Evolutionary conservation across 2,329 filamentous ascomycete species (phyloP).

Genomic region (Zopfia rhizophila): DNA sequence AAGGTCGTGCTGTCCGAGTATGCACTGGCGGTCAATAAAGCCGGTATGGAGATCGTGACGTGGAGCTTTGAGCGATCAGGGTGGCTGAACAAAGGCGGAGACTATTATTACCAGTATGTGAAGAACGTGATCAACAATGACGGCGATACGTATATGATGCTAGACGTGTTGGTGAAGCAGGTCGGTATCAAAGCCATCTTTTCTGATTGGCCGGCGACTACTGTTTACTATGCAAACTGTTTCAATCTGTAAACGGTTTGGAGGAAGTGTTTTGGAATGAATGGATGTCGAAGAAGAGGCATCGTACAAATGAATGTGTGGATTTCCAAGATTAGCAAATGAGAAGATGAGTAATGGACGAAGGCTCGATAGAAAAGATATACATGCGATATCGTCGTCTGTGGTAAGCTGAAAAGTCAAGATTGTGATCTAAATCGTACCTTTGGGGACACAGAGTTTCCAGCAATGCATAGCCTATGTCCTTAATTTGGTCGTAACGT

Average conservation of each 20-base stretch:
- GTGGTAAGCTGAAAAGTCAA: too few species aligned
- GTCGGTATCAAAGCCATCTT: constrained; percentile 72
- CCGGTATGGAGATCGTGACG: constrained; percentile 72
- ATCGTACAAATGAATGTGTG: too few species aligned
- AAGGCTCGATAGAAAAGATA: too few species aligned
- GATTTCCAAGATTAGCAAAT: too few species aligned
- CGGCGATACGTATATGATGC: constrained; percentile 71
- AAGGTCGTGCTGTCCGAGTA: constrained; percentile 72
- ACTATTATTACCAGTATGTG: constrained; percentile 54
- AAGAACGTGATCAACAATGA: constrained; percentile 67
- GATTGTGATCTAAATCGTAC: too few species aligned
- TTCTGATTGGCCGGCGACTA: constrained; percentile 74
- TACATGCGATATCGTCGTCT: too few species aligned
- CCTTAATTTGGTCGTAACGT: too few species aligned
- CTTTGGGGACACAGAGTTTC: too few species aligned
- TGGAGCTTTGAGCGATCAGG: constrained; percentile 76
- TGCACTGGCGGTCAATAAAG: constrained; percentile 67
- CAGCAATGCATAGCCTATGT: too few species aligned
- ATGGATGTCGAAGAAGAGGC: too few species aligned
- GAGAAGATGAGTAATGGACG: too few species aligned
- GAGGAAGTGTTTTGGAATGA: too few species aligned
- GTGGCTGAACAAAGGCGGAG: constrained; percentile 63
- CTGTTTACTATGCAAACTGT: constrained; percentile 78
- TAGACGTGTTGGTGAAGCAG: constrained; percentile 71
- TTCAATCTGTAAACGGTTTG: constrained; percentile 59